Base-by-base conservation (phyloP, 805 yeast genomes). In the Huiozyma sinensis region DNA sequence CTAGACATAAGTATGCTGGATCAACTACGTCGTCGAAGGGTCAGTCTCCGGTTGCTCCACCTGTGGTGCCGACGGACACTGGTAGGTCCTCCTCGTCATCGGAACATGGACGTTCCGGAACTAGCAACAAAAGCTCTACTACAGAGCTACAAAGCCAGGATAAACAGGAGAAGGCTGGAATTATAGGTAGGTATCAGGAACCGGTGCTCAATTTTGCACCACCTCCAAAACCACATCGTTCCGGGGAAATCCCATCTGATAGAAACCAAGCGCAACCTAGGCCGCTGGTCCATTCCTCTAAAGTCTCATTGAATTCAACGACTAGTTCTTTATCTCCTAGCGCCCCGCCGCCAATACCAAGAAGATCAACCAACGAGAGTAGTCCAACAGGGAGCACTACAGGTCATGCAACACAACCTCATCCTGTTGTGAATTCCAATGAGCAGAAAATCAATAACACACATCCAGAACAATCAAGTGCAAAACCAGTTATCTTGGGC, bases 191-290 rank as follows among this genome's bases (percentile, higher is more conserved):
- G 9, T 51, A 49, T 37, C 43, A 44, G 9, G 50, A 47, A 13
- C 44, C 45, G 28, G 60, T 31, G 57, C 68, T 43, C 48, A 63
- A 9, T 35, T 63, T 61, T 43, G 67, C 70, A 4, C 73, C 75
- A 13, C 76, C 76, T 4, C 58, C 69, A 56, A 63, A 55, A 61
- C 46, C 71, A 51, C 50, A 49, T 49, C 33, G 56, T 17, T 17
- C 24, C 24, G 2, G 24, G 24, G 24, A 17, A 17, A 17, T 17
- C 4, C 24, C 24, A 17, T 17, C 4, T 17, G 24, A 17, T 17
- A 17, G 24, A 17, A 17, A 17, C 24, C 24, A 17, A 17, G 24
- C 24, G 24, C 24, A 2, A 17, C 24, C 4, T 17, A 17, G 24
- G 4, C 24, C 24, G 24, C 24, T 17, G 24, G 24, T 17, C 4